Evolutionary conservation across 345 rosid species (phyloP), one percentile per base, ranked within the genome.

Genomic region (Brassica rapa): DNA sequence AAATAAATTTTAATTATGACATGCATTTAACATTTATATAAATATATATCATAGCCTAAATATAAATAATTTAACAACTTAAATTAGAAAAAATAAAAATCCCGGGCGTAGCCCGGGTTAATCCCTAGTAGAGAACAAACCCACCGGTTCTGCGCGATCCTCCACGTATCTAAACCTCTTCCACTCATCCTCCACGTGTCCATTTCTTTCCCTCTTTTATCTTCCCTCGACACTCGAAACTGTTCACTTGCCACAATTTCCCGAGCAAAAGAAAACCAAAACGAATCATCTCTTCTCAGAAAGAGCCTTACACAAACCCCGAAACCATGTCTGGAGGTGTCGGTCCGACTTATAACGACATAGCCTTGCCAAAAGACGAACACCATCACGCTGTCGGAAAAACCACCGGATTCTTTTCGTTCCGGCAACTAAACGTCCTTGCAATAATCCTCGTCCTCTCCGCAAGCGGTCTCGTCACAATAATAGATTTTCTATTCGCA

Each of bases 291-390:
- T 9, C 14, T 9, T 51, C 70, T 8, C 24, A 68, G 4, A 25
- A 24, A 62, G 10, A 6, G n/a, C 24, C 23, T 14, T 23, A n/a
- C 24, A 4, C 60, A 32, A 64, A 24, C 7, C 1, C 41, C 33
- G 25, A 57, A 29, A 68, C 33, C 3, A 92, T 94, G 97, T 92
- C 97, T 59, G 97, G 94, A 56, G 97, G 93, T 12, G 89, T 89
- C 32, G 96, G 93, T 63, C 86, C 93, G 63, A 79, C 85, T 8
- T 70, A 79, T 81, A 74, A 68, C 56, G 93, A 94, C 85, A 84
- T 87, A 51, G 27, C 81, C 66, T 85, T 90, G 77, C 88, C 86
- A 21, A 77, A 78, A 33, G 96, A 93, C 43, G 76, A 77, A 56
- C 55, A 66, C 32, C 67, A 64, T 11, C 83, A 66, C 3, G 81